Base-by-base conservation (phyloP, 345 rosid genomes). In the Bretschneidera sinensis region DNA sequence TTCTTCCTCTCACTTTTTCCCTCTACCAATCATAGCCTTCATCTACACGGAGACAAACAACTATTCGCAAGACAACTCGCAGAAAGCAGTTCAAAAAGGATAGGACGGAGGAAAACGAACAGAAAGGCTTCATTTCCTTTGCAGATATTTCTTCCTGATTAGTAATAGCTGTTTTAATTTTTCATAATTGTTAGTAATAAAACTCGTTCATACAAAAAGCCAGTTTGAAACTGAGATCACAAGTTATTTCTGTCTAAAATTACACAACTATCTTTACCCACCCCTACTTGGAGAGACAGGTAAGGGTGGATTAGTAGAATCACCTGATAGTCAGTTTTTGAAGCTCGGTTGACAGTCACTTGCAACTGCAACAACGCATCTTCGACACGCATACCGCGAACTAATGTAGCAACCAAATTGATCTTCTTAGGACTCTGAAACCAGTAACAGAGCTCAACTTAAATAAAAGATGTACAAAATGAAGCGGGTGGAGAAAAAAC, bases 361-460 rank as follows among this genome's bases (percentile, higher is more conserved):
- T 94, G 97, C 70, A 94, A 79, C 73, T 90, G 97, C 84, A 94
- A 57, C 21, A 90, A 71, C 62, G 97, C 99, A 82, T 90, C 99
- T 74, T 94, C 97, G 54, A 90, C 97, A 16, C 89, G 89, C 99
- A 90, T 88, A 59, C 99, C 97, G 54, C 95, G 91, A 62, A 90
- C 88, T 66, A 90, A 72, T 60, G 90, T 84, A 79, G 97, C 99
- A 70, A 90, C 97, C 70, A 94, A 73, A 63, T 94, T 90, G 68
- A 94, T 68, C 83, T 94, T 94, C 86, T 90, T 90, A 11, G 96
- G 97, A 79, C 99, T 94, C 97, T 90, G 74, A 71, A 75, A 71
- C 59, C 69, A 69, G 56, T 56, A 77, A 13, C 9, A 4, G 16
- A 39, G 68, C 17, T 34, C 17, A 54, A 55, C 17, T 22, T 8